Evolutionary conservation across 306 rosid species (phyloP), one percentile per base, ranked within the genome.

Genomic region (Phaseolus lunatus): DNA sequence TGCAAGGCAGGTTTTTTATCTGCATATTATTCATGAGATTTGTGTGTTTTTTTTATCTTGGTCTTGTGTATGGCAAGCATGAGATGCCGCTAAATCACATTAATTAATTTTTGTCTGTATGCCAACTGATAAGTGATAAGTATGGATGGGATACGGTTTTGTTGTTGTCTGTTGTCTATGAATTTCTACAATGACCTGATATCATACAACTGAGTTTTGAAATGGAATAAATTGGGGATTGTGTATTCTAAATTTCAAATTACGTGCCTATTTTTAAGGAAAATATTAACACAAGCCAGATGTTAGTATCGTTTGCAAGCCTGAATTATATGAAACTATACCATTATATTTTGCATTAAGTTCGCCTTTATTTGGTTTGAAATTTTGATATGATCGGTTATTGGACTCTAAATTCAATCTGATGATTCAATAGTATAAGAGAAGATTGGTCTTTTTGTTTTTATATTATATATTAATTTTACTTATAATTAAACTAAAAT

Each of bases 1-100:
- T 62, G 74, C 47, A 20, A 73, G 64, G 71, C 57, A 69, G 66
- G 81, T 79, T 69, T 58, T 76, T 62, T 50, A 69, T 39, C 81
- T 79, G 58, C 52, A 7, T 41, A 7, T 70, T 39, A 62, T 53
- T 50, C 11, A 4, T 29, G 64, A 65, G 56, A 72, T 54, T 27
- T 66, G 66, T 56, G 65, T 7, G 1, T 11, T 5, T 26, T 11
- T 44, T 71, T 53, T 31, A 56, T 22, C 52, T 14, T 14, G 78
- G 65, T 35, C 52, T 77, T 65, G 76, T 62, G 35, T 73, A 8
- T 31, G 65, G 23, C 12, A 50, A 27, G 56, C 18, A 23, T 45
- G 50, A 54, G 68, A 64, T 70, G 68, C 29, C 44, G 50, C 49
- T 14, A 48, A 81, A 39, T 45, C 74, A 35, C 77, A 58, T 33